Base-by-base conservation (phyloP, 148 eudicot species). In the Fagopyrum tataricum region DNA sequence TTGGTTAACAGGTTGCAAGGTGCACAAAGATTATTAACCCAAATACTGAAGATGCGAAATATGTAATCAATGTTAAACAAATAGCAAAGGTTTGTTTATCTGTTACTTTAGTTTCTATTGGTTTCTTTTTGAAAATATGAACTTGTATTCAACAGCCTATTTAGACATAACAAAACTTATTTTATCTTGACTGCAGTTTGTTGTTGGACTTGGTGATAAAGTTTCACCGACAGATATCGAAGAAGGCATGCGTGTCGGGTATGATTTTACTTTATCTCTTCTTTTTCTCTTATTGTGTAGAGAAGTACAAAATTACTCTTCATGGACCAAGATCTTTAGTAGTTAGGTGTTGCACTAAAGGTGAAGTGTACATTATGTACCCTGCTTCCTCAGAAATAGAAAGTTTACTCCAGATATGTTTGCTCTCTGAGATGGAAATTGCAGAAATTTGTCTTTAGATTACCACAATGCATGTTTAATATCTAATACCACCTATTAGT, bases 161-260 rank as follows among this genome's bases (percentile, higher is more conserved):
- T 18, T 43, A 24, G 49, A 21, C 39, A 18, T 24, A 44, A 18
- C 24, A 70, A 10, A 10, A 43, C 14, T 67, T 23, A 15, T 61
- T 18, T 15, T 47, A 74, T 24, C 12, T 40, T 59, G 41, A 52
- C 49, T 86, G 80, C 95, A 96, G 99, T 96, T 92, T 84, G 97
- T 92, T 79, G 99, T 96, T 79, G 99, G 97, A 74, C 84, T 96
- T 71, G 99, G 97, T 67, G 99, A 96, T 80, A 92, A 96, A 85
- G 99, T 96, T 74, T 96, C 99, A 37, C 99, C 99, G 24, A 90
- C 97, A 39, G 99, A 96, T 86, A 92, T 96, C 55, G 99, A 92
- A 82, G 99, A 92, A 84, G 97, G 99, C 83, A 96, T 96, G 99
- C 92, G 99, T 67, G 97, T 96, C 9, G 99, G 99, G 99, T 95